Conservation (phyloP, 306 rosid species). For the peach (Prunus persica) region DNA sequence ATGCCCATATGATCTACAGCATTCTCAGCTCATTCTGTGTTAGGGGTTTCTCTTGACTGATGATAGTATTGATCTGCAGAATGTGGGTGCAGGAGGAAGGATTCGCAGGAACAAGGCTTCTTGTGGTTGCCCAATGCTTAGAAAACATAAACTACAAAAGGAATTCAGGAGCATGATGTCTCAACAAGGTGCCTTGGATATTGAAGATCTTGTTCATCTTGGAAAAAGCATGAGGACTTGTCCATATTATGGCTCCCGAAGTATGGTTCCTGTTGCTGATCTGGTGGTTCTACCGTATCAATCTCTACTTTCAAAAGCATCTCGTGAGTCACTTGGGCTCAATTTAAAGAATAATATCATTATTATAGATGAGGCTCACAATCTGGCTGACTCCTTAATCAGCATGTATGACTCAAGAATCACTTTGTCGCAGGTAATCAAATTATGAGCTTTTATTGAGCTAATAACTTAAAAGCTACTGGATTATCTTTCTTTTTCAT, state of each 20-base stretch:
- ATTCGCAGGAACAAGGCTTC: slow-evolving; percentile 61
- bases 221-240: slow-evolving; percentile 79
- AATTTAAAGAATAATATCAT: slow-evolving; percentile 70
- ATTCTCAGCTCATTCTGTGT: not conserved
- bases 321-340: slow-evolving; percentile 93
- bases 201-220: slow-evolving; percentile 88
- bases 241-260: slow-evolving; percentile 93
- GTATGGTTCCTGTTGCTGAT: slow-evolving; percentile 73
- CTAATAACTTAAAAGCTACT: slow-evolving; percentile 8
- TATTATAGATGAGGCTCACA: slow-evolving; percentile 91
- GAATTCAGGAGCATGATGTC: slow-evolving; percentile 67
- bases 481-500: slow-evolving; percentile 20
- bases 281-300: slow-evolving; percentile 96
- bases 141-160: slow-evolving; percentile 57
- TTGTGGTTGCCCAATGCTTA: slow-evolving; percentile 93
- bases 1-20: not conserved
- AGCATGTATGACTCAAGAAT: slow-evolving; percentile 79
- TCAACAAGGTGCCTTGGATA: slow-evolving; percentile 76
- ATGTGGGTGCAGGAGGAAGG: slow-evolving; percentile 50
- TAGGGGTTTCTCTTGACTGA: slow-evolving; percentile 26
- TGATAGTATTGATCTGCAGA: slow-evolving; percentile 46
- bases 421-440: slow-evolving; percentile 65
- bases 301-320: slow-evolving; percentile 88
- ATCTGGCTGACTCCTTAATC: slow-evolving; percentile 92
- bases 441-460: slow-evolving; percentile 17